Evolutionary conservation across 1,284 basidiomycete genomes (phyloP).

Genomic region (Cryptococcus sp.): DNA sequence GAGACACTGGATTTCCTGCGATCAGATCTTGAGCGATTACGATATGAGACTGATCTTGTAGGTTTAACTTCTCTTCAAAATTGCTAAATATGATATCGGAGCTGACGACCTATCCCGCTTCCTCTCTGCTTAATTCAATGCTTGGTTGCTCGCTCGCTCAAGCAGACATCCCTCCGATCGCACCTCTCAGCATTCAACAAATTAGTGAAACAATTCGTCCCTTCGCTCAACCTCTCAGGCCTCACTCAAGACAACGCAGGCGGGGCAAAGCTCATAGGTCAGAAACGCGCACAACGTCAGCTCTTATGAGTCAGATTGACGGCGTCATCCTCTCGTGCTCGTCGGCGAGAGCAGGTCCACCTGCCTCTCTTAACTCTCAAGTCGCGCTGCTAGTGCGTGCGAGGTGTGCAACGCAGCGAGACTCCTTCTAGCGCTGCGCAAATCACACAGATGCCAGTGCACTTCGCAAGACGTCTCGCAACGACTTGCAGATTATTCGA

Average conservation of each 20-base stretch:
- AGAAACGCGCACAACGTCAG: slow-evolving; percentile 8
- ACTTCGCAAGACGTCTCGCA: too few species aligned
- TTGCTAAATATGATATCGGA: not conserved
- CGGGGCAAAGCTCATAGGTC: slow-evolving; percentile 41
- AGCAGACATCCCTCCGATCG: slow-evolving; percentile 28
- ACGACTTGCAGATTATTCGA: too few species aligned
- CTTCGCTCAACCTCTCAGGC: slow-evolving; percentile 39
- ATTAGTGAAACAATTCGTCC: slow-evolving; percentile 38
- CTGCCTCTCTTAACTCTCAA: too few species aligned
- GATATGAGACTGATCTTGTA: slow-evolving; percentile 40
- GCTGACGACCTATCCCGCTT: too few species aligned
- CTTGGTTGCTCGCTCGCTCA: not conserved
- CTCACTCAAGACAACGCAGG: slow-evolving; percentile 16
- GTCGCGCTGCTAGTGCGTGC: too few species aligned
- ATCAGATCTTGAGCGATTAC: slow-evolving; percentile 44
- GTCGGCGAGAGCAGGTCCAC: too few species aligned
- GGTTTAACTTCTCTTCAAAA: slow-evolving; percentile 10
- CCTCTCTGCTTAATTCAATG: too few species aligned
- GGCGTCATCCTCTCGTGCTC: too few species aligned
- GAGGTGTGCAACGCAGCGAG: too few species aligned
- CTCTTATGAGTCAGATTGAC: not conserved
- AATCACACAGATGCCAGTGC: too few species aligned
- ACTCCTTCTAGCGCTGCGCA: too few species aligned
- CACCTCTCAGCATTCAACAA: slow-evolving; percentile 37
- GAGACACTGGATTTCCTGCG: slow-evolving; percentile 52